Evolutionary conservation across 2,329 filamentous ascomycete species (phyloP), one percentile per base, ranked within the genome.

Genomic region (Atkinsonella hypoxylon): DNA sequence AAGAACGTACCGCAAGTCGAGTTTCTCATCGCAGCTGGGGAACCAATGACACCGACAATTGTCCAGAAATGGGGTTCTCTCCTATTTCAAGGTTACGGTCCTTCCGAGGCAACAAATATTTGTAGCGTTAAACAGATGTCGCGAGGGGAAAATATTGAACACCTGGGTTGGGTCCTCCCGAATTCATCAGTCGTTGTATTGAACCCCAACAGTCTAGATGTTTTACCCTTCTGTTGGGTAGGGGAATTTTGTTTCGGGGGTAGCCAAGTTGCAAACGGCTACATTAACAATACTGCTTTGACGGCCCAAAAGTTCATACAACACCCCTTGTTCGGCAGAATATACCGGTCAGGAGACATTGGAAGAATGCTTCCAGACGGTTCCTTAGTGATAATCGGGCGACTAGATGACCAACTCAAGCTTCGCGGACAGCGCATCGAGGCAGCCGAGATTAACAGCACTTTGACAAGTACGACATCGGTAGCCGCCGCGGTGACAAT

Each of bases 161-260:
- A 90, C 57, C 81, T 95, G n/a, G 90, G 90, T 0, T 75, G 72
- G 53, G 77, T 82, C 0, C 79, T 95, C 30, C 68, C 74, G 10
- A 95, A 91, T 54, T 94, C 87, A 0, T 93, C 87, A 0, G 76
- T 79, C 0, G 80, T 89, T 52, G 79, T 94, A 1, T 63, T 85
- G 15, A 61, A 59, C 17, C 65, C 65, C 0, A 67, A 67, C 4
- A 61, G 67, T 2, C 60, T 81, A 4, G 64, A 75, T 0, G 59
- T 80, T 1, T 68, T 89, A 0, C 87, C 87, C 0, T 63, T 78
- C 7, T 88, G 89, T 3, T 85, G 80, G 55, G 71, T 88, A 15
- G 90, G 90, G 11, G 89, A 95, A 63, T 73, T 95, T 7, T 94
- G 87, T 60, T 93, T 95, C 63, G 89, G 88, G 13, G 90, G 89